Conservation (phyloP, 345 rosid species). For the Eutrema japonicum region DNA sequence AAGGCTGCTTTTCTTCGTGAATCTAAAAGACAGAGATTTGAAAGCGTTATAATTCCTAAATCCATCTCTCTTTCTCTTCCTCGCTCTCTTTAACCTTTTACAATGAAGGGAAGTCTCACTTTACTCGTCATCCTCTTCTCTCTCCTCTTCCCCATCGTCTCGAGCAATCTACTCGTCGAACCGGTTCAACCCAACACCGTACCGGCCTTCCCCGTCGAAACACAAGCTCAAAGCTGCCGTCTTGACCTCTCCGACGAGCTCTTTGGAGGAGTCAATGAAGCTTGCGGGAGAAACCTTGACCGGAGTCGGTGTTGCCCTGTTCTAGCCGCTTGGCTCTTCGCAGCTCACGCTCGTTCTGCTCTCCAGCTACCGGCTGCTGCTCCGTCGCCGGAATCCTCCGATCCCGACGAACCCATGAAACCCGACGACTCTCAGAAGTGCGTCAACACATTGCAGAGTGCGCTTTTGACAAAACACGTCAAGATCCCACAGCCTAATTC, state of each 20-base stretch:
- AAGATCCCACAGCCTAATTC: constrained; percentile 83
- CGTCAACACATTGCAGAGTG: constrained; percentile 83
- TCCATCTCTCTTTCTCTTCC: not conserved
- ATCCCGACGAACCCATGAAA: constrained; percentile 76
- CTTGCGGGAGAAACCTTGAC: constrained; percentile 88
- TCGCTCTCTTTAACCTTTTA: constrained; percentile 19
- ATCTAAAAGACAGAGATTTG: constrained; percentile 32
- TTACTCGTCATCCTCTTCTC: constrained; percentile 40
- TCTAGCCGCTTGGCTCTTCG: constrained; percentile 93
- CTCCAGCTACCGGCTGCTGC: constrained; percentile 70
- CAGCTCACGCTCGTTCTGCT: constrained; percentile 92
- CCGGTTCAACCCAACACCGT: constrained; percentile 58
- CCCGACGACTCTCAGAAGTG: constrained; percentile 98
- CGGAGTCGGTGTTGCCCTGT: constrained; percentile 96
- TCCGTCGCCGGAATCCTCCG: constrained; percentile 53
- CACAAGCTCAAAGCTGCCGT: constrained; percentile 68
- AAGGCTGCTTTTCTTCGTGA: constrained; percentile 37
- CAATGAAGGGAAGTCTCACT: constrained; percentile 30
- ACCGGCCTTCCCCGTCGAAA: constrained; percentile 82
- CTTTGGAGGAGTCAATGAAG: constrained; percentile 91
- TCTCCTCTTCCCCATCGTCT: constrained; percentile 31
- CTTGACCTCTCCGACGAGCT: constrained; percentile 95
- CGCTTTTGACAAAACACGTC: constrained; percentile 75
- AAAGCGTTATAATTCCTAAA: constrained; percentile 3
- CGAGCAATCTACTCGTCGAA: constrained; percentile 55